Evolutionary conservation across 139 green algal genomes (phyloP).

Genomic region (Trebouxia sp.): DNA sequence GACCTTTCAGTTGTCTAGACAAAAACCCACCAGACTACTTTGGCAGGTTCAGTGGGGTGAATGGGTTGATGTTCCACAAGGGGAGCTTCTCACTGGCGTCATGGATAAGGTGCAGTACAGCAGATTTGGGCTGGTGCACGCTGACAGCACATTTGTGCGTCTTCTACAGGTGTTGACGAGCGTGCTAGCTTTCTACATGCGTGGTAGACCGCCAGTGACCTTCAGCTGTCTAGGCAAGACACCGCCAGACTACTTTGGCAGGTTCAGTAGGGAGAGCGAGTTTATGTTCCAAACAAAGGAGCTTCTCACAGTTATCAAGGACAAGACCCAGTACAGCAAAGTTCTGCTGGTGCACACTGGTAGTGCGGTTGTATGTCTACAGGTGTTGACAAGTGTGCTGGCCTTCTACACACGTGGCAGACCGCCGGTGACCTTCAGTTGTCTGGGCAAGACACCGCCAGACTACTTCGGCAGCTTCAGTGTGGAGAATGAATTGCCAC

Average conservation of each 20-base stretch:
- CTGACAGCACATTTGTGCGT: background rate
- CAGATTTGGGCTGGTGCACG: background rate
- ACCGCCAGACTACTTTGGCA: slow-evolving; percentile 77
- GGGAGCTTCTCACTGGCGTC: background rate
- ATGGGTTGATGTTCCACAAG: background rate
- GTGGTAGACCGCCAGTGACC: slow-evolving; percentile 80
- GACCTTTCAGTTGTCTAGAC: slow-evolving; percentile 55
- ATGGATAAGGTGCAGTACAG: no score
- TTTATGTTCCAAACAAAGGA: slow-evolving; percentile 72
- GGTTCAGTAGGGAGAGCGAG: slow-evolving; percentile 59
- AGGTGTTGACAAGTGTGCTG: slow-evolving; percentile 80
- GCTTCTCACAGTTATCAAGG: slow-evolving; percentile 83
- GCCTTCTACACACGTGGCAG: slow-evolving; percentile 70
- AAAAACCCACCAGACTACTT: slow-evolving; percentile 85
- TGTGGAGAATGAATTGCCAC: slow-evolving; percentile 68
- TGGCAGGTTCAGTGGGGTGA: slow-evolving; percentile 61
- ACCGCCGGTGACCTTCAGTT: slow-evolving; percentile 75
- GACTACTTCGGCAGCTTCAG: slow-evolving; percentile 73
- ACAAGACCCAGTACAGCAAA: slow-evolving; percentile 96
- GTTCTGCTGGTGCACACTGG: slow-evolving; percentile 90
- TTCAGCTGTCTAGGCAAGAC: slow-evolving; percentile 73
- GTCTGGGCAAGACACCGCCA: slow-evolving; percentile 69
- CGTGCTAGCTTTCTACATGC: slow-evolving; percentile 75
- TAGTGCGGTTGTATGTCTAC: background rate
- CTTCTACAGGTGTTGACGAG: slow-evolving; percentile 69